Percentiles rank a stretch among this genome's conserved stretches.
Conservation (phyloP, 1,284 basidiomycete genomes). For the Abortiporus biennis region DNA sequence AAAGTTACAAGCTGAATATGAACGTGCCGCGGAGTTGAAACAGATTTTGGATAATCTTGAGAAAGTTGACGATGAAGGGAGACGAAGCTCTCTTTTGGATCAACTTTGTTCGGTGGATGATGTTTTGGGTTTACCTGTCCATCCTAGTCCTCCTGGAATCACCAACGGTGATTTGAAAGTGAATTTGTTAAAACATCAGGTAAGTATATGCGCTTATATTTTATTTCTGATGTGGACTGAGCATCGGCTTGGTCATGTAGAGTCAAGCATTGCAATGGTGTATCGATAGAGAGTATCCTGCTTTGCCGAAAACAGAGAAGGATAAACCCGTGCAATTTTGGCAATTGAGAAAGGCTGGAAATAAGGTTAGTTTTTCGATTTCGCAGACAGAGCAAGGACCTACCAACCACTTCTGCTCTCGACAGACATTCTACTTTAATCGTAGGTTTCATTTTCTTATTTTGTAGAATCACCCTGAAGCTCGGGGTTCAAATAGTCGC, state of each 20-base stretch:
- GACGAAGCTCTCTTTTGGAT: constrained; percentile 65
- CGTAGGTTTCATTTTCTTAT: constrained; percentile 34
- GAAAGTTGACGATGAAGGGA: constrained; percentile 72
- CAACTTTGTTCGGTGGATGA: constrained; percentile 62
- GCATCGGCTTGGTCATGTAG: constrained; percentile 31
- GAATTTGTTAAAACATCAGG: constrained; percentile 77
- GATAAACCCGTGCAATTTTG: constrained; percentile 87
- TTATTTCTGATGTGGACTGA: constrained; percentile 11
- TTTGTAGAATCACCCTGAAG: background rate
- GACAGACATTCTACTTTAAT: constrained; percentile 64
- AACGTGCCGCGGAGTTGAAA: constrained; percentile 59
- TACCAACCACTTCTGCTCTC: too few relatives aligned
- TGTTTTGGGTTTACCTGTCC: constrained; percentile 58
- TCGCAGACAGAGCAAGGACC: too few relatives aligned
- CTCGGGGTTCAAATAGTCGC: constrained; percentile 42
- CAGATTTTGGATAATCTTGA: constrained; percentile 63
- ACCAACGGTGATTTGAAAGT: constrained; percentile 59
- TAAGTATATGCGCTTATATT: constrained; percentile 19
- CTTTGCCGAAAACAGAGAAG: constrained; percentile 53
- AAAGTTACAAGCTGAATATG: constrained; percentile 47
- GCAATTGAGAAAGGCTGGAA: constrained; percentile 53
- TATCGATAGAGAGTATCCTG: constrained; percentile 69
- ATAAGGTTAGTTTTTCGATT: constrained; percentile 41
- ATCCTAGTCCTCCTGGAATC: constrained; percentile 64
- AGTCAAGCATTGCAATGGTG: constrained; percentile 79